Evolutionary conservation across 169 alveolate genomes (phyloP), one percentile per base, ranked within the genome.

Genomic region (Plasmodium fragile): DNA sequence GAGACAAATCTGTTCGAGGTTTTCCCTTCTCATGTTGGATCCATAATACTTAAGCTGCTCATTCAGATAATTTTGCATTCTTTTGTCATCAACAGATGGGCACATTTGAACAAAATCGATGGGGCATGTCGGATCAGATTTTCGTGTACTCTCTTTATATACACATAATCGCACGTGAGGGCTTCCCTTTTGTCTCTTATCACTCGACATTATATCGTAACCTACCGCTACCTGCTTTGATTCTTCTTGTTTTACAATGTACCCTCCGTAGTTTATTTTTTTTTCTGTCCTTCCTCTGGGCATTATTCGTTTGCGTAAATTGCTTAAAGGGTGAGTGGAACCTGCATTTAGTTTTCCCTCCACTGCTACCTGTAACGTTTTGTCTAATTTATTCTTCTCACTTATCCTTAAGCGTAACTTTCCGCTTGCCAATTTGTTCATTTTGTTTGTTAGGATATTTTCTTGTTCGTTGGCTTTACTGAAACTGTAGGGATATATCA

Each of bases 31-130:
- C 82, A 70, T 3, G 13, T 83, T 70, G 13, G 73, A 4, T 32
- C 92, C 92, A 43, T 39, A 83, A 28, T 70, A 83, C 70, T 83
- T 83, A 69, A 83, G 71, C 43, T 83, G 92, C 72, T 83, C 92
- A 83, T 83, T 83, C 18, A 83, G 71, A 43, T 83, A 83, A 45
- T 83, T 83, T 18, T 83, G 28, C 92, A 83, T 83, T 70, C 39
- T 65, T 65, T 11, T 41, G 18, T 83, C 92, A 34, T 83, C 92
- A 34, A 83, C 18, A 30, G 73, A 70, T 83, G 36, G 52, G 1
- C 28, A 69, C 4, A 70, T 39, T 36, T 70, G 45, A 70, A 83
- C 52, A 36, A 41, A 22, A 69, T 83, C 82, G 32, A 70, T 65
- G 18, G 91, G 30, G 49, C 43, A 18, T 82, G 59, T 36, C 45